Conservation (phyloP, 306 rosid species). For the Fagus sylvatica region DNA sequence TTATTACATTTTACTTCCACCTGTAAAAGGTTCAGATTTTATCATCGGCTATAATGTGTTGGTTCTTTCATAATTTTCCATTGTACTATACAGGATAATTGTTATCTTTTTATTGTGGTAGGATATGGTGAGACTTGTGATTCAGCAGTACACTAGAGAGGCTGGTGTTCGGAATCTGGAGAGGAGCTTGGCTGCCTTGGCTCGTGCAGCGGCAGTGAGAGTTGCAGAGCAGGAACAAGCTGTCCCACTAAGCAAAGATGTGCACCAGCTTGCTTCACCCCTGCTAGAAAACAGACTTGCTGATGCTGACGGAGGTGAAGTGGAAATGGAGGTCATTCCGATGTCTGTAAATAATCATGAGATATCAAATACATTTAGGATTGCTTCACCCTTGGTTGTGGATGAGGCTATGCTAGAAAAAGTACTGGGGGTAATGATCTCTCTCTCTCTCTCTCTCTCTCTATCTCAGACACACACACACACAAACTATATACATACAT, state of each 20-base stretch:
- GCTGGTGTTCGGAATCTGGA: slow-evolving; percentile 96
- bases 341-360: slow-evolving; percentile 75
- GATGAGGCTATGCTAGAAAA: slow-evolving; percentile 94
- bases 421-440: slow-evolving; percentile 87
- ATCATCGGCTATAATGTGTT: neutral
- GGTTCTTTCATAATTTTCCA: neutral
- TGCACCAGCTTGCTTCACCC: slow-evolving; percentile 71
- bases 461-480: too few relatives aligned
- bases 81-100: neutral
- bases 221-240: slow-evolving; percentile 86
- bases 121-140: slow-evolving; percentile 82
- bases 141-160: slow-evolving; percentile 95
- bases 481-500: too few relatives aligned
- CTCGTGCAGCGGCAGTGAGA: slow-evolving; percentile 97
- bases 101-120: slow-evolving; percentile 34
- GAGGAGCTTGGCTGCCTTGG: slow-evolving; percentile 86
- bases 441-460: neutral
- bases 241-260: slow-evolving; percentile 63
- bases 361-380: slow-evolving; percentile 67
- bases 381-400: slow-evolving; percentile 66
- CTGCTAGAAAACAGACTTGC: slow-evolving; percentile 85
- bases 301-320: slow-evolving; percentile 79
- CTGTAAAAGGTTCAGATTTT: neutral
- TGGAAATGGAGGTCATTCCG: slow-evolving; percentile 98
- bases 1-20: neutral